These are phyloP conservation scores for Singerocomus inundabilis DNA, from an alignment of 1,284 basidiomycete genomes.

Conservation along the genomic window DNA sequence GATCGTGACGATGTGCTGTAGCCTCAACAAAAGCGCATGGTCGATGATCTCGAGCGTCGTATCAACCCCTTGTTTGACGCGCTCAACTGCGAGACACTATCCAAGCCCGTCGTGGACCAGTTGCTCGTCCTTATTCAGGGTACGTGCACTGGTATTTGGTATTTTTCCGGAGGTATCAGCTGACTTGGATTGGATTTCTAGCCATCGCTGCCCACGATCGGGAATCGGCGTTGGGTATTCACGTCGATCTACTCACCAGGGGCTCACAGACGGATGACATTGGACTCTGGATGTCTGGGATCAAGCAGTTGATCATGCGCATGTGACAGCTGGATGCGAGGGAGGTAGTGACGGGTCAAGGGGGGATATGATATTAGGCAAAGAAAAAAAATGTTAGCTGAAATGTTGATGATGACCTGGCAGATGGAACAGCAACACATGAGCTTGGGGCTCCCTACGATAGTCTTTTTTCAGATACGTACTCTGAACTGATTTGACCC, in stretches of 20 bases:
- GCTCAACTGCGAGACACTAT: slow-evolving; percentile 87
- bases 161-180: slow-evolving; percentile 19
- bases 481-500: slow-evolving; percentile 3
- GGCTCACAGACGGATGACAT: slow-evolving; percentile 80
- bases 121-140: slow-evolving; percentile 67
- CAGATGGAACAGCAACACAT: not conserved
- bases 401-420: not conserved
- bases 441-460: not conserved
- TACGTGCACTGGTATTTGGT: slow-evolving; percentile 26
- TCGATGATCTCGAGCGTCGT: slow-evolving; percentile 86
- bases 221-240: slow-evolving; percentile 69
- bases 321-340: slow-evolving; percentile 37
- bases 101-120: slow-evolving; percentile 68
- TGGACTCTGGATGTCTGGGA: slow-evolving; percentile 82
- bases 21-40: slow-evolving; percentile 81
- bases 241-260: slow-evolving; percentile 75
- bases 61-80: slow-evolving; percentile 88
- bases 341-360: not conserved
- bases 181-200: slow-evolving; percentile 62
- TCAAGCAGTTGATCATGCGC: slow-evolving; percentile 79
- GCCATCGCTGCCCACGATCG: slow-evolving; percentile 76
- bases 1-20: slow-evolving; percentile 28
- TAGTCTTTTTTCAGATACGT: slow-evolving; percentile 3
- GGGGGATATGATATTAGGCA: not conserved
- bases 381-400: not conserved